Evolutionary conservation across 2,329 filamentous ascomycete genomes (phyloP), one percentile per base, ranked within the genome.

Genomic region (Juglanconis oblonga): DNA sequence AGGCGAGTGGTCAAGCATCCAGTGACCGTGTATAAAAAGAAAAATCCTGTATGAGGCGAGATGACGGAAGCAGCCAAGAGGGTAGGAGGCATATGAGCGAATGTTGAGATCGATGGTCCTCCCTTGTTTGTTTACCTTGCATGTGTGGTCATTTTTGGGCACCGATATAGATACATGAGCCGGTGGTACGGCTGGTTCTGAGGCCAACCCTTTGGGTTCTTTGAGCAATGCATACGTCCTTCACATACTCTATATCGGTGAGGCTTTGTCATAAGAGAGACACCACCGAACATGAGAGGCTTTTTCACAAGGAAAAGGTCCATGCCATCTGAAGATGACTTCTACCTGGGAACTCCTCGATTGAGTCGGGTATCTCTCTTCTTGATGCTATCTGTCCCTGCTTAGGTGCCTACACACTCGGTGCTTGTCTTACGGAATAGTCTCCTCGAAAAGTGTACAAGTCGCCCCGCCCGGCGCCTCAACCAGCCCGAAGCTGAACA

Each of bases 1-100:
- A 76, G 50, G 48, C 54, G 42, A 55, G 40, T 38, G 13, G 24
- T 48, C 38, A 32, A 36, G 44, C 32, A 38, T n/a, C 24, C 17
- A 5, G 36, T n/a, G 56, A 32, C 53, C 53, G 33, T 59, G 57
- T 60, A 62, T 40, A 52, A 52, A 57, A 40, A 36, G 4, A 35
- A 9, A 14, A 17, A 38, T 8, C 32, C 36, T 32, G 6, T 17
- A 29, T 6, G 24, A 33, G 31, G 24, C 36, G 42, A 54, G 31
- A 24, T 44, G 10, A 4, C 14, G 14, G 38, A 14, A 52, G 48
- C 38, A 47, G 52, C 24, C 29, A 36, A 9, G 35, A 29, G 32
- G n/a, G 14, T 5, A n/a, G 10, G 14, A 44, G 14, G 40, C 40
- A 47, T 47, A 50, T 58, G 14, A 31, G 24, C 50, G 13, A 55